These are phyloP conservation scores for Pestalotiopsis sp. DNA, from an alignment of 2,329 filamentous ascomycete species.

Conservation along the genomic window DNA sequence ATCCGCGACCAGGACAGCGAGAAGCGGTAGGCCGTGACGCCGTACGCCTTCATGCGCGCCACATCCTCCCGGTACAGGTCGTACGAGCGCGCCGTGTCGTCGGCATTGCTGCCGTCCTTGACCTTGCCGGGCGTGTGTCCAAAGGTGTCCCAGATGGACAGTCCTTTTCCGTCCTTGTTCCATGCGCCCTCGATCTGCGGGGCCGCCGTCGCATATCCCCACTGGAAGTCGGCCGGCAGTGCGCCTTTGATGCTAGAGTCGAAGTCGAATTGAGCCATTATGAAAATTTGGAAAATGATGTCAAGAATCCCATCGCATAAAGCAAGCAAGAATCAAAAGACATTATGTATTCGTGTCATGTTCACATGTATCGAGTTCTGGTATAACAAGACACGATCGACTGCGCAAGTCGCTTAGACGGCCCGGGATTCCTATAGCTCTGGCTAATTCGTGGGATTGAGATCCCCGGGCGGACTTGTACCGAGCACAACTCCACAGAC, in stretches of 20 bases:
- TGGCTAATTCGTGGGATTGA: slow-evolving; percentile 5
- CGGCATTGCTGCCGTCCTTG: slow-evolving; percentile 40
- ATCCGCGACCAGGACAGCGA: slow-evolving; percentile 68
- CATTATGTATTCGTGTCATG: not conserved
- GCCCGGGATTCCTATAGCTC: slow-evolving; percentile 2
- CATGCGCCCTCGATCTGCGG: slow-evolving; percentile 45
- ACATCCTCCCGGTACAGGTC: slow-evolving; percentile 55
- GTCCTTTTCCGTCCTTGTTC: slow-evolving; percentile 43
- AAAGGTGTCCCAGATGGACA: slow-evolving; percentile 44
- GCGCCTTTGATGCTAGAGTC: slow-evolving; percentile 29
- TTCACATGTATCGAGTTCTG: not conserved
- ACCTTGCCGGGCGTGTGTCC: slow-evolving; percentile 41
- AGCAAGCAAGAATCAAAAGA: not conserved
- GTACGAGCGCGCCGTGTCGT: slow-evolving; percentile 42
- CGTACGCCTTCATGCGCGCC: slow-evolving; percentile 59
- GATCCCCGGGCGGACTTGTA: not conserved
- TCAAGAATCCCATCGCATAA: not conserved
- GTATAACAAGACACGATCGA: not conserved
- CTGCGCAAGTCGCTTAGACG: slow-evolving; percentile 4
- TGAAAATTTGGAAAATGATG: not conserved
- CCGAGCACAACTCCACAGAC: slow-evolving; percentile 4
- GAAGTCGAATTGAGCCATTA: slow-evolving; percentile 20
- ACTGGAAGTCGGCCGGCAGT: slow-evolving; percentile 38
- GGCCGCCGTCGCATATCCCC: slow-evolving; percentile 44
- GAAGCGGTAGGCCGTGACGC: slow-evolving; percentile 65